Conservation (phyloP, 2,329 filamentous ascomycete species). For the Arthrobotrys sinensis region DNA sequence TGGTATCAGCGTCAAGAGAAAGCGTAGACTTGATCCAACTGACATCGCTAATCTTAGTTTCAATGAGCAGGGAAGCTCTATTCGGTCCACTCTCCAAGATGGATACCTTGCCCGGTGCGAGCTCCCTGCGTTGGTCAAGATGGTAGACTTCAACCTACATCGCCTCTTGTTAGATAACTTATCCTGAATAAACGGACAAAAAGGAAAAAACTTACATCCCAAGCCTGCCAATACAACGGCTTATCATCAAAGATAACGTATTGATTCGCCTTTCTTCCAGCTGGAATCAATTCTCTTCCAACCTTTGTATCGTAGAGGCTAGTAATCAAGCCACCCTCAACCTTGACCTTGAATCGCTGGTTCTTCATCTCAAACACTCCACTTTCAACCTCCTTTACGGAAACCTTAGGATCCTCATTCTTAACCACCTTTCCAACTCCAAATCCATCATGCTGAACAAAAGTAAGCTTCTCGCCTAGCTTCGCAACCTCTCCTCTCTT, state of each 20-base stretch:
- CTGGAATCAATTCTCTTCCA: constrained; percentile 82
- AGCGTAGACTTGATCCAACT: constrained; percentile 91
- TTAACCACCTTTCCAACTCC: constrained; percentile 42
- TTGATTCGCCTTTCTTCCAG: constrained; percentile 85
- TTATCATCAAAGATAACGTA: constrained; percentile 97
- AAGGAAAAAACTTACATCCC: constrained; percentile 60
- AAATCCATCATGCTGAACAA: constrained; percentile 57
- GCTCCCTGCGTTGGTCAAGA: constrained; percentile 84
- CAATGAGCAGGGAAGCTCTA: constrained; percentile 84
- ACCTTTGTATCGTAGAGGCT: constrained; percentile 84
- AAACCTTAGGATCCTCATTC: constrained; percentile 69
- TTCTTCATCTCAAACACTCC: constrained; percentile 86
- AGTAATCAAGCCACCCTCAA: constrained; percentile 83
- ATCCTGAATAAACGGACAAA: constrained; percentile 83
- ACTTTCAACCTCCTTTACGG: constrained; percentile 71
- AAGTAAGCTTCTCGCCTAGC: constrained; percentile 66
- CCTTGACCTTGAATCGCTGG: constrained; percentile 79
- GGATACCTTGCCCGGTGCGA: constrained; percentile 77
- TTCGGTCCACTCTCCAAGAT: constrained; percentile 81
- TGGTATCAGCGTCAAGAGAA: constrained; percentile 75
- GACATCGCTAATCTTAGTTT: constrained; percentile 87
- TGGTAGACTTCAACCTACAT: constrained; percentile 98
- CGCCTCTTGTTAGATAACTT: constrained; percentile 75
- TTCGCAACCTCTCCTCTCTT: constrained; percentile 80
- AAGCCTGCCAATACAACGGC: constrained; percentile 63